Evolutionary conservation across 2,329 filamentous ascomycete genomes (phyloP).

Genomic region (Stachybotrys chartarum): DNA sequence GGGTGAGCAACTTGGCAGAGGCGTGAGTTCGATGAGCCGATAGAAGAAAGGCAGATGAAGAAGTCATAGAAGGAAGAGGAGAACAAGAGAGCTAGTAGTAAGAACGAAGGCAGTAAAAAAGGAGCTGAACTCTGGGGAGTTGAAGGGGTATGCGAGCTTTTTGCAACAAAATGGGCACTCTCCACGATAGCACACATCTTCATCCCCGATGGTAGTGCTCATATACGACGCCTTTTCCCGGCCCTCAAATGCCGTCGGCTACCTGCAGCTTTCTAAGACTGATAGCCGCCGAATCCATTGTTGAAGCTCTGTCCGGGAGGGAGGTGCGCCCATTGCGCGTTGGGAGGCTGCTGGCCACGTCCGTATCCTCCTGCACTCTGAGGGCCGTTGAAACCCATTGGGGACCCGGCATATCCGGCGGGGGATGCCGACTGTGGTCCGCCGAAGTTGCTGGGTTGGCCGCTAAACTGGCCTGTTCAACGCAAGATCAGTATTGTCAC

Average conservation of each 20-base stretch:
- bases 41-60: neutral
- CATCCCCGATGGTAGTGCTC: conserved; percentile 9
- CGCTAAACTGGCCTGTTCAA: conserved; percentile 45
- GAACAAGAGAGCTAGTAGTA: conserved; percentile 7
- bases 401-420: conserved; percentile 56
- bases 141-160: conserved; percentile 1
- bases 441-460: conserved; percentile 61
- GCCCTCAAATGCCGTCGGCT: conserved; percentile 12
- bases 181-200: conserved; percentile 13
- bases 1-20: neutral
- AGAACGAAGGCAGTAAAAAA: conserved; percentile 10
- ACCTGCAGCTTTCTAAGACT: conserved; percentile 37
- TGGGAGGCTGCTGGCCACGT: conserved; percentile 59
- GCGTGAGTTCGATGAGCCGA: neutral
- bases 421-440: conserved; percentile 55
- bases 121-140: conserved; percentile 11
- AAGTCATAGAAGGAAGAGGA: conserved; percentile 11
- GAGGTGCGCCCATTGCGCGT: conserved; percentile 47
- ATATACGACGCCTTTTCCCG: conserved; percentile 11
- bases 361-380: conserved; percentile 79
- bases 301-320: conserved; percentile 48
- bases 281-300: conserved; percentile 57
- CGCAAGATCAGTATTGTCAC: neutral
- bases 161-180: conserved; percentile 12
- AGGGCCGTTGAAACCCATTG: conserved; percentile 64